These are phyloP conservation scores for Hypoxylon cercidicola DNA, from an alignment of 495 filamentous ascomycete species.

Conservation along the genomic window DNA sequence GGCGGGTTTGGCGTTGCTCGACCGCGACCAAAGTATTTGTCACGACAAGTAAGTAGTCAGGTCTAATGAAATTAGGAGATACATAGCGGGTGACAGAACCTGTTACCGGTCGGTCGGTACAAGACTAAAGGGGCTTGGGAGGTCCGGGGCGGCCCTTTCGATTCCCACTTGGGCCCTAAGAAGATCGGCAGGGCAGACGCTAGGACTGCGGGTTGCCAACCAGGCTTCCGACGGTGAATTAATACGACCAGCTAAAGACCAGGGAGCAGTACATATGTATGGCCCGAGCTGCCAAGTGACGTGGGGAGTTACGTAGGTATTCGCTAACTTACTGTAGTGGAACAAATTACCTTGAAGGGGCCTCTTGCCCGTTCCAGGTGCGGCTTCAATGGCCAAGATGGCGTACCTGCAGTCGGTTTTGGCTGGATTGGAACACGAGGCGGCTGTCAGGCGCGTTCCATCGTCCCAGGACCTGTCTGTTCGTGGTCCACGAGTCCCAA, in stretches of 20 bases:
- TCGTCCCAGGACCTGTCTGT: slow-evolving; percentile 34
- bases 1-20: neutral
- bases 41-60: slow-evolving; percentile 8
- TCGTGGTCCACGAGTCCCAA: slow-evolving; percentile 33
- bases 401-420: slow-evolving; percentile 35
- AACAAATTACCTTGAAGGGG: slow-evolving; percentile 38
- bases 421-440: slow-evolving; percentile 44
- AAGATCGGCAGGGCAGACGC: slow-evolving; percentile 42
- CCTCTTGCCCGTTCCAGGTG: slow-evolving; percentile 28
- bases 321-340: slow-evolving; percentile 37
- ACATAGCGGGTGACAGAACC: slow-evolving; percentile 30
- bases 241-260: slow-evolving; percentile 39
- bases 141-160: slow-evolving; percentile 42
- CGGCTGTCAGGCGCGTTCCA: slow-evolving; percentile 40
- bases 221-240: slow-evolving; percentile 39
- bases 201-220: slow-evolving; percentile 40
- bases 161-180: slow-evolving; percentile 37
- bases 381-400: slow-evolving; percentile 13
- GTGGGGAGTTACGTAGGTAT: slow-evolving; percentile 36
- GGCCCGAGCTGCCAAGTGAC: slow-evolving; percentile 30
- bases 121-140: slow-evolving; percentile 35
- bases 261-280: slow-evolving; percentile 36
- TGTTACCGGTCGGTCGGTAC: slow-evolving; percentile 40
- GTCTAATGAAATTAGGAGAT: slow-evolving; percentile 28
- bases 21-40: too few relatives aligned